These are phyloP conservation scores for Neofusicoccum laricinum DNA, from an alignment of 2,329 filamentous ascomycete genomes.

Conservation along the genomic window DNA sequence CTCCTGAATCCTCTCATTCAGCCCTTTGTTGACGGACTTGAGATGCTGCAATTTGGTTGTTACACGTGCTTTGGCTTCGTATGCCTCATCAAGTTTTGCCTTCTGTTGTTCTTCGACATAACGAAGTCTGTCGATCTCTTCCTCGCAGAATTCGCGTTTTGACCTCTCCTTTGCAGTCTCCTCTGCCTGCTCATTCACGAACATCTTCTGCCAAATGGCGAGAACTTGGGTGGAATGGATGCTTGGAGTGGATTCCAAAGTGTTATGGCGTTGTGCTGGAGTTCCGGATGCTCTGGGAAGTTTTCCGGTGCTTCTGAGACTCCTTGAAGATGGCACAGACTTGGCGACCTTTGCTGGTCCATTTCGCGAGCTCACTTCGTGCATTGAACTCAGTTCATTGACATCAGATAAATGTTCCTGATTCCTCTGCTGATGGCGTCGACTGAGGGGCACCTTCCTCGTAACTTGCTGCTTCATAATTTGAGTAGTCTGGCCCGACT, in stretches of 20 bases:
- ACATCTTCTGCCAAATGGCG: background rate
- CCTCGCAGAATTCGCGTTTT: background rate
- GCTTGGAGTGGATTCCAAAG: too few relatives aligned
- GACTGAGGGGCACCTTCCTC: background rate
- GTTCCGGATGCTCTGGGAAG: too few relatives aligned
- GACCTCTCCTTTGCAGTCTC: background rate
- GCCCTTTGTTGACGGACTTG: background rate
- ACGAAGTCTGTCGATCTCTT: background rate
- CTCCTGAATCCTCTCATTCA: background rate
- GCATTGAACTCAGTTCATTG: background rate
- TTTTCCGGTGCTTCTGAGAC: background rate
- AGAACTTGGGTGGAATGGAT: background rate
- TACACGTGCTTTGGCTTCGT: background rate
- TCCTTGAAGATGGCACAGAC: background rate
- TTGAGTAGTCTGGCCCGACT: too few relatives aligned
- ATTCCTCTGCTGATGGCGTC: background rate
- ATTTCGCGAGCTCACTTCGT: background rate
- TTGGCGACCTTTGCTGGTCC: background rate
- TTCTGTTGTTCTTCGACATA: background rate
- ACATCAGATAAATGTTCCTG: too few relatives aligned
- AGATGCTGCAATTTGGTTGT: background rate
- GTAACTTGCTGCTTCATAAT: too few relatives aligned
- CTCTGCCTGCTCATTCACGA: background rate
- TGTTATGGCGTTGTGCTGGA: background rate
- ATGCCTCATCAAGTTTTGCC: background rate